Percentiles rank a stretch among this genome's conserved stretches.
Conservation (phyloP, 2,329 filamentous ascomycete genomes). For the Fusarium beomiforme region DNA sequence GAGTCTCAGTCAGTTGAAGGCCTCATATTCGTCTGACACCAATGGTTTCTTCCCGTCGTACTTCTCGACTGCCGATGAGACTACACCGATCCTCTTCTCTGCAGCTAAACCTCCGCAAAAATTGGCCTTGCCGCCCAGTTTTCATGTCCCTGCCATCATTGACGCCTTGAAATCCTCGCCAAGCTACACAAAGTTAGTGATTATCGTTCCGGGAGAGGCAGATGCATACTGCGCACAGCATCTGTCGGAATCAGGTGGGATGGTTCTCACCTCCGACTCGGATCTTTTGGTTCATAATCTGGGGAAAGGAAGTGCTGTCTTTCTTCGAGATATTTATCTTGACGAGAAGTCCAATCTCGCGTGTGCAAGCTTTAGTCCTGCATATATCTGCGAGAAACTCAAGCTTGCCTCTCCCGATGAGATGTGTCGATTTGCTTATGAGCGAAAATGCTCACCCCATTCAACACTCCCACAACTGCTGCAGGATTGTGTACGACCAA, state of each 20-base stretch:
- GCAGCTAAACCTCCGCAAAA: slow-evolving; percentile 39
- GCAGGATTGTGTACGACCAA: slow-evolving; percentile 38
- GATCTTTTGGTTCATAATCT: slow-evolving; percentile 83
- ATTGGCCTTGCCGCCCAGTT: slow-evolving; percentile 65
- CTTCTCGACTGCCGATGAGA: slow-evolving; percentile 28
- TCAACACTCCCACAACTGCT: slow-evolving; percentile 45
- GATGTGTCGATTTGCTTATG: slow-evolving; percentile 50
- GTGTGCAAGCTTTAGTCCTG: slow-evolving; percentile 46
- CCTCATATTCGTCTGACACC: slow-evolving; percentile 52
- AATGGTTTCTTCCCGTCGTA: slow-evolving; percentile 39
- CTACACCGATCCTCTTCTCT: slow-evolving; percentile 39
- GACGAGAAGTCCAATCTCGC: slow-evolving; percentile 37
- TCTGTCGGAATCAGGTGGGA: slow-evolving; percentile 62
- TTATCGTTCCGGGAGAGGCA: slow-evolving; percentile 84
- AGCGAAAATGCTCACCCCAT: slow-evolving; percentile 44
- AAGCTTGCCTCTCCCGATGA: slow-evolving; percentile 47
- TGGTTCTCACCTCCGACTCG: slow-evolving; percentile 84
- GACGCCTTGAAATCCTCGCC: slow-evolving; percentile 68
- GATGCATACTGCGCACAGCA: slow-evolving; percentile 80
- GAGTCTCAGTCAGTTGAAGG: slow-evolving; percentile 64
- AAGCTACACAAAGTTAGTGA: slow-evolving; percentile 54
- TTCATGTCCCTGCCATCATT: slow-evolving; percentile 81
- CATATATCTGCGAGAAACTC: slow-evolving; percentile 55
- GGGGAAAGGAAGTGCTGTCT: slow-evolving; percentile 71
- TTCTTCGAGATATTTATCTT: slow-evolving; percentile 72